Conservation (phyloP, 1,284 basidiomycete species). For the Amylostereum areolatum region DNA sequence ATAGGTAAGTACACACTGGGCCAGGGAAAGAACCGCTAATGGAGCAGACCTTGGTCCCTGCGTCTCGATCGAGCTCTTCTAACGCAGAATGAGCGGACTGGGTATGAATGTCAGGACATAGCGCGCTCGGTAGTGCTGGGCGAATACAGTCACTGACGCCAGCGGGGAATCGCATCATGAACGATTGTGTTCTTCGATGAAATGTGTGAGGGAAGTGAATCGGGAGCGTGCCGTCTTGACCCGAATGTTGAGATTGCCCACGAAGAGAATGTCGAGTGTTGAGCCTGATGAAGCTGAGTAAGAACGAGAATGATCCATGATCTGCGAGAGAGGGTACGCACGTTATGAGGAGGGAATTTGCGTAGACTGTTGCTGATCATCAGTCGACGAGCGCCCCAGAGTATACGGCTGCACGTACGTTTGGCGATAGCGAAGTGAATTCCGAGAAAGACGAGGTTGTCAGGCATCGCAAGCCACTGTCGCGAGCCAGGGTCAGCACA, state of each 20-base stretch:
- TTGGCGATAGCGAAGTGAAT: constrained; percentile 49
- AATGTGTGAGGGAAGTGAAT: constrained; percentile 6
- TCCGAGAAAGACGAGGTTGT: constrained; percentile 41
- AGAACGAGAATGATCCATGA: background rate
- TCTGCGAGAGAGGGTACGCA: too few species aligned
- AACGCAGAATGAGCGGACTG: too few species aligned
- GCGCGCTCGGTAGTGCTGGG: too few species aligned
- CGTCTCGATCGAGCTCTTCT: too few species aligned
- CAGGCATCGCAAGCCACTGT: constrained; percentile 42
- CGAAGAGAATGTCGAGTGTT: constrained; percentile 13
- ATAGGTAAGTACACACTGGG: too few species aligned
- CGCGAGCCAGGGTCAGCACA: constrained; percentile 13
- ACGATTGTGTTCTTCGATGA: background rate
- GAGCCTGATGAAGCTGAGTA: constrained; percentile 1
- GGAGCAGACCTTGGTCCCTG: too few species aligned
- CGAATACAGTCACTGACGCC: background rate
- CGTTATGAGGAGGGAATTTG: constrained; percentile 16
- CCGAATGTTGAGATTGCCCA: constrained; percentile 6
- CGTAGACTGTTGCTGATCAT: constrained; percentile 10
- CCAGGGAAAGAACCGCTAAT: too few species aligned
- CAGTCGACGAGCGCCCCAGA: background rate
- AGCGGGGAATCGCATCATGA: background rate
- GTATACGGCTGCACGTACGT: constrained; percentile 23
- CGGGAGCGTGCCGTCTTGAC: constrained; percentile 6
- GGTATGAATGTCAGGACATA: too few species aligned